Conservation (phyloP, 2,329 filamentous ascomycete genomes). For the Claviceps capensis region DNA sequence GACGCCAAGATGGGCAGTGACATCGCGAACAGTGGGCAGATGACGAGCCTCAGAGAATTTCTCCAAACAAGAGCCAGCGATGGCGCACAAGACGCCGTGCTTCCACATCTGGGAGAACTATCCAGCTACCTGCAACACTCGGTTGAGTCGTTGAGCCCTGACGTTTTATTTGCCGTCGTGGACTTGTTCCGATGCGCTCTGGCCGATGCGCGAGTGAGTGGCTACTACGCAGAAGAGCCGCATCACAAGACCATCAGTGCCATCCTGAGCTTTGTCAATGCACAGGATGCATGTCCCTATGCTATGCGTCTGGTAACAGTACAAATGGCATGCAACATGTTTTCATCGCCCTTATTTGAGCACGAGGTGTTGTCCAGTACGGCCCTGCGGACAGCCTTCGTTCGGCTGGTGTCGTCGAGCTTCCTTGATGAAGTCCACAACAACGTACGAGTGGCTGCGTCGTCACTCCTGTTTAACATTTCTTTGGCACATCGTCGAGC, state of each 20-base stretch:
- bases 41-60: slow-evolving; percentile 56
- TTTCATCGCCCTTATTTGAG: slow-evolving; percentile 59
- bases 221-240: slow-evolving; percentile 68
- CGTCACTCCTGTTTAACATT: slow-evolving; percentile 75
- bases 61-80: slow-evolving; percentile 46
- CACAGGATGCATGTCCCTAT: slow-evolving; percentile 53
- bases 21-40: slow-evolving; percentile 39
- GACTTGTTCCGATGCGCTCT: slow-evolving; percentile 72
- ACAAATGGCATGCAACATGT: slow-evolving; percentile 76
- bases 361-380: slow-evolving; percentile 43
- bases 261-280: slow-evolving; percentile 47
- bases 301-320: slow-evolving; percentile 70
- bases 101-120: slow-evolving; percentile 59
- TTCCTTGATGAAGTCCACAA: slow-evolving; percentile 64
- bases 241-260: slow-evolving; percentile 47
- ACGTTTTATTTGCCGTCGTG: slow-evolving; percentile 65
- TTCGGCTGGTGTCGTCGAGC: slow-evolving; percentile 59
- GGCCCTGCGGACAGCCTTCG: slow-evolving; percentile 42
- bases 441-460: slow-evolving; percentile 66
- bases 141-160: slow-evolving; percentile 41
- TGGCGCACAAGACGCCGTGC: slow-evolving; percentile 48
- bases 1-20: slow-evolving; percentile 58
- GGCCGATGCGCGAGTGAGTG: slow-evolving; percentile 63
- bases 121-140: slow-evolving; percentile 45
- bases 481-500: slow-evolving; percentile 54